phyloP scores from a whole-genome alignment of 768 basidiomycete species.

The Serpula lacrymans region DNA sequence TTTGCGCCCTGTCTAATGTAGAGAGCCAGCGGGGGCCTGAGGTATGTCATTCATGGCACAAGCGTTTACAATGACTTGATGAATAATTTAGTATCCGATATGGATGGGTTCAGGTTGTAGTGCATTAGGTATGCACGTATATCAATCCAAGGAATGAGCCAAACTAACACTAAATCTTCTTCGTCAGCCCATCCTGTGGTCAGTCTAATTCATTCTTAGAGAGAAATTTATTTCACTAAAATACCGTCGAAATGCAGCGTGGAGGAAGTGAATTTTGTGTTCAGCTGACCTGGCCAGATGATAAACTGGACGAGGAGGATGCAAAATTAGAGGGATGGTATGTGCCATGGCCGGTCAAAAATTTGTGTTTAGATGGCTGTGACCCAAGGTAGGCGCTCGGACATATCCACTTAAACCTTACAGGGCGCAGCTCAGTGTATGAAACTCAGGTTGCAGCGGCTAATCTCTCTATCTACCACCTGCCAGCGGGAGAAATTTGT shows the following conservation, averaged over 20 bases:
- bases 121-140: slow-evolving; percentile 10
- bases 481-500: slow-evolving; percentile 41
- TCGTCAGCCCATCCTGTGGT: too few relatives aligned
- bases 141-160: too few relatives aligned
- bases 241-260: slow-evolving; percentile 11
- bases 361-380: slow-evolving; percentile 29
- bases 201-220: slow-evolving; percentile 15
- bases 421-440: slow-evolving; percentile 2
- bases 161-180: too few relatives aligned
- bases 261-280: slow-evolving; percentile 37
- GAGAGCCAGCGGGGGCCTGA: slow-evolving; percentile 17
- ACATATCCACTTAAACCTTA: background rate
- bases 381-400: slow-evolving; percentile 34
- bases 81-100: slow-evolving; percentile 17
- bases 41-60: slow-evolving; percentile 13
- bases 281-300: slow-evolving; percentile 39
- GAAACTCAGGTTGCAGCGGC: slow-evolving; percentile 32
- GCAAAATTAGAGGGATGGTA: slow-evolving; percentile 26
- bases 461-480: slow-evolving; percentile 31
- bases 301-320: slow-evolving; percentile 32
- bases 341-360: slow-evolving; percentile 29
- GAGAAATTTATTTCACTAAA: slow-evolving; percentile 3
- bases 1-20: slow-evolving; percentile 29
- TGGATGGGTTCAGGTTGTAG: slow-evolving; percentile 21
- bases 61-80: background rate